A percentile compares a stretch with the other conserved stretches of the same genome.
Evolutionary conservation across 106 monocot species (phyloP).

Genomic region (Acorus gramineus): DNA sequence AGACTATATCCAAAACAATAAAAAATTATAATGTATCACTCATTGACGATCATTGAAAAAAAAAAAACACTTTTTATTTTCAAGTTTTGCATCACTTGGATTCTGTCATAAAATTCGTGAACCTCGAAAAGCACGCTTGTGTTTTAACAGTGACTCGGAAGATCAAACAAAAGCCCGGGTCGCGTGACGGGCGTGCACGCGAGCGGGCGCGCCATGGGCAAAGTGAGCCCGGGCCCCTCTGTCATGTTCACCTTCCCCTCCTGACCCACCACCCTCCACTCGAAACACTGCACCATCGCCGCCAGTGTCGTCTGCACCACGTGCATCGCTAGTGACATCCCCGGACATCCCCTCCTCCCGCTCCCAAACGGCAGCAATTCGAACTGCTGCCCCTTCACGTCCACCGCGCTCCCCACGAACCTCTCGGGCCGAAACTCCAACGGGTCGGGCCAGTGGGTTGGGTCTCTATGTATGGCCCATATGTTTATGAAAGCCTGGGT

Average conservation of each 20-base stretch:
- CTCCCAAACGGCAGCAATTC: conserved; percentile 35
- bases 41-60: too few relatives aligned
- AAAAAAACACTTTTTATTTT: too few relatives aligned
- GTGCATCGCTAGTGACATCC: conserved; percentile 28
- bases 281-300: conserved; percentile 38
- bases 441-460: conserved; percentile 12
- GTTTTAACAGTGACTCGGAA: too few relatives aligned
- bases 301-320: conserved; percentile 32
- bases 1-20: too few relatives aligned
- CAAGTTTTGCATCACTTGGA: too few relatives aligned
- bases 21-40: too few relatives aligned
- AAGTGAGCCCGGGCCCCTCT: conserved; percentile 19
- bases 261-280: conserved; percentile 13
- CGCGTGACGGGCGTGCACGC: conserved; percentile 10
- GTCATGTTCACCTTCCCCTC: conserved; percentile 18
- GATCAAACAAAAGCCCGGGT: too few relatives aligned
- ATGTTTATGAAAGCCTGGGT: conserved; percentile 1
- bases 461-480: conserved; percentile 17
- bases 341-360: conserved; percentile 49
- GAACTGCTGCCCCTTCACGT: conserved; percentile 22
- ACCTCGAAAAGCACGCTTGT: too few relatives aligned
- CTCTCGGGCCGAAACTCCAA: conserved; percentile 21
- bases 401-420: conserved; percentile 5
- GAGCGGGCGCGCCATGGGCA: conserved; percentile 5
- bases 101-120: too few relatives aligned